Conservation (phyloP, 1,284 basidiomycete genomes). For the Cerioporus squamosus region DNA sequence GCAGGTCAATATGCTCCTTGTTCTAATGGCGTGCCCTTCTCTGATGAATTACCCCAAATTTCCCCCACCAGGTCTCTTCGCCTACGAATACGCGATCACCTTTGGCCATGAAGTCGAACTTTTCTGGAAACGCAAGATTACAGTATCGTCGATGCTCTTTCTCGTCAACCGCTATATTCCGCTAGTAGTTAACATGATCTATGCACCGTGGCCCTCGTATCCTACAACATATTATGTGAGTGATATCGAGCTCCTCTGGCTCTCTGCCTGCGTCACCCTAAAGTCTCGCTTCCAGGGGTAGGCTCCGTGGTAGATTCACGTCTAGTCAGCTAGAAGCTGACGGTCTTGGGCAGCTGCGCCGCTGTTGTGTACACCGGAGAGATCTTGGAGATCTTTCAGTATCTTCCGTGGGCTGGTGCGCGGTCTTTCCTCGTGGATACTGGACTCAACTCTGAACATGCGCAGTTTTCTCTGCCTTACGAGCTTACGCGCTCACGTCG, state of each 20-base stretch:
- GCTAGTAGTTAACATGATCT: not conserved
- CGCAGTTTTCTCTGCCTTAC: constrained; percentile 1
- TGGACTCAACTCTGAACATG: not conserved
- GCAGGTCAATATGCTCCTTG: not conserved
- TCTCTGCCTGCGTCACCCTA: not conserved
- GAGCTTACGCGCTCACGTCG: constrained; percentile 4
- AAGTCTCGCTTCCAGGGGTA: not conserved
- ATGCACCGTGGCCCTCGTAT: not conserved
- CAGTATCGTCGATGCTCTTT: constrained; percentile 3
- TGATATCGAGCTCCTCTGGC: not conserved
- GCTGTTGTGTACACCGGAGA: not conserved
- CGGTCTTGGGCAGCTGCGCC: not conserved
- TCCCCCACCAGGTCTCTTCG: constrained; percentile 2
- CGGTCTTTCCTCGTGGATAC: not conserved
- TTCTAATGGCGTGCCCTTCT: not conserved
- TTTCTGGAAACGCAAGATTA: constrained; percentile 10
- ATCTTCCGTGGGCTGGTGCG: constrained; percentile 7
- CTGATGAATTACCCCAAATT: not conserved
- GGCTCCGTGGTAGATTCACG: not conserved
- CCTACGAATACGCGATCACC: constrained; percentile 10
- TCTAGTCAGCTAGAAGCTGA: not conserved
- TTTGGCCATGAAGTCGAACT: constrained; percentile 5
- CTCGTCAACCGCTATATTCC: constrained; percentile 9
- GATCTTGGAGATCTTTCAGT: not conserved
- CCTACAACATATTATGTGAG: not conserved